These are phyloP conservation scores for Telfairia occidentalis DNA, from an alignment of 331 rosid genomes.

Conservation along the genomic window DNA sequence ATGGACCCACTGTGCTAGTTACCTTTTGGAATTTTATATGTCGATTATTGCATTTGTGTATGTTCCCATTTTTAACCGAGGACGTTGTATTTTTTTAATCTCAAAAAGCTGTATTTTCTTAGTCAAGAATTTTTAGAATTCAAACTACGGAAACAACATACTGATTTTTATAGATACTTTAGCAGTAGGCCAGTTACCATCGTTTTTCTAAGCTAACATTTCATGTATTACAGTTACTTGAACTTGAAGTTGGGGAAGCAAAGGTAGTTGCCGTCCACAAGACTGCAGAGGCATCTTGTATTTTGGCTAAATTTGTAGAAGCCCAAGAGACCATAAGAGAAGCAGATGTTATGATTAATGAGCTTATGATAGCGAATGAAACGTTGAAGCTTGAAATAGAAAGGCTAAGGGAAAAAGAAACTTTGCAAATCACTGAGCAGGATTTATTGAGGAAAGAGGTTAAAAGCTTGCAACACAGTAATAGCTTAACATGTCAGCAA, in stretches of 20 bases:
- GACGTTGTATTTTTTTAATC: not conserved
- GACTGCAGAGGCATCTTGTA: slow-evolving; percentile 55
- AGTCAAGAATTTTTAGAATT: not conserved
- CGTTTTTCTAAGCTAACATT: not conserved
- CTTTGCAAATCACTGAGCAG: slow-evolving; percentile 33
- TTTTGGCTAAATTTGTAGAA: slow-evolving; percentile 76
- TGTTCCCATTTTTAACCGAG: not conserved
- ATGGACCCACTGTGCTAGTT: not conserved
- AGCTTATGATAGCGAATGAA: slow-evolving; percentile 59
- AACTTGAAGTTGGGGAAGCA: slow-evolving; percentile 67
- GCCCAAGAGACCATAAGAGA: slow-evolving; percentile 68
- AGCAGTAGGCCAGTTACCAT: not conserved
- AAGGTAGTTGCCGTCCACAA: slow-evolving; percentile 55
- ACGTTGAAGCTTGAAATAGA: slow-evolving; percentile 54
- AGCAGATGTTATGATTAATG: slow-evolving; percentile 75
- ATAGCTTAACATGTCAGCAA: slow-evolving; percentile 37
- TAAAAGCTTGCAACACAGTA: slow-evolving; percentile 44
- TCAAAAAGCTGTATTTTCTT: not conserved
- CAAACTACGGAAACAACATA: not conserved
- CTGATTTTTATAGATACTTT: not conserved
- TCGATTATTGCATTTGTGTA: not conserved
- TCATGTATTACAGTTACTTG: slow-evolving; percentile 38
- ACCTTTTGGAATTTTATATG: not conserved
- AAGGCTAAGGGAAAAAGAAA: slow-evolving; percentile 33
- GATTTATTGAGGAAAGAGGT: slow-evolving; percentile 37